phyloP scores from a whole-genome alignment of 345 rosid species.

The Populus alba region DNA sequence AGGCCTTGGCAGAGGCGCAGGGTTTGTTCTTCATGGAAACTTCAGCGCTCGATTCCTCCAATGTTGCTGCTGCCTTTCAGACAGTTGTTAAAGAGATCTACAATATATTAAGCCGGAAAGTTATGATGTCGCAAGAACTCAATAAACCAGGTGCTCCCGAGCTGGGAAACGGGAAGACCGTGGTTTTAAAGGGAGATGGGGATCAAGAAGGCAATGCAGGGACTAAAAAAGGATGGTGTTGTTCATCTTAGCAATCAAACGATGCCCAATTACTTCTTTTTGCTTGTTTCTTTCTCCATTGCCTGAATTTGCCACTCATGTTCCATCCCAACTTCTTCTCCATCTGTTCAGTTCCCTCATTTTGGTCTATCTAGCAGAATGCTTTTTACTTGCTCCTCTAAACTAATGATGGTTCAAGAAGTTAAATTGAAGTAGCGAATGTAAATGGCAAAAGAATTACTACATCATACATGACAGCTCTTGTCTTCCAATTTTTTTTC shows the following conservation, averaged over 20 bases:
- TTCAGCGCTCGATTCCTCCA: slow-evolving; percentile 92
- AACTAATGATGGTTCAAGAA: slow-evolving; percentile 24
- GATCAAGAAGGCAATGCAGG: slow-evolving; percentile 20
- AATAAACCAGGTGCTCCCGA: slow-evolving; percentile 58
- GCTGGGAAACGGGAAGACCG: slow-evolving; percentile 64
- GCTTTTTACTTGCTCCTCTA: slow-evolving; percentile 3
- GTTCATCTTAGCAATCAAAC: slow-evolving; percentile 35
- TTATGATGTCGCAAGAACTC: slow-evolving; percentile 71
- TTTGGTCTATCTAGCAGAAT: slow-evolving; percentile 14
- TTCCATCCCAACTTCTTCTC: slow-evolving; percentile 19
- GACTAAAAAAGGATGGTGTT: slow-evolving; percentile 58
- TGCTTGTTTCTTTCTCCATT: neutral
- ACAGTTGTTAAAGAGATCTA: slow-evolving; percentile 91
- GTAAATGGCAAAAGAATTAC: slow-evolving; percentile 18
- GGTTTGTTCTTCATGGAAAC: slow-evolving; percentile 94
- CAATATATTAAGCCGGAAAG: slow-evolving; percentile 84
- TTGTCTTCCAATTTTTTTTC: neutral
- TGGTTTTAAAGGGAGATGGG: slow-evolving; percentile 52
- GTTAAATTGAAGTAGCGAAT: slow-evolving; percentile 17
- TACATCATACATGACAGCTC: too few relatives aligned
- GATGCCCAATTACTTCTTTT: neutral
- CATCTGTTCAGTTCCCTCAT: slow-evolving; percentile 25
- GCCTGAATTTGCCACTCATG: slow-evolving; percentile 7
- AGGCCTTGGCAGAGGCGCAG: slow-evolving; percentile 78
- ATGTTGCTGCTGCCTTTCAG: slow-evolving; percentile 83